Conservation (phyloP, 192 early-diverging fungal genomes). For the Umbelopsis ramanniana region DNA sequence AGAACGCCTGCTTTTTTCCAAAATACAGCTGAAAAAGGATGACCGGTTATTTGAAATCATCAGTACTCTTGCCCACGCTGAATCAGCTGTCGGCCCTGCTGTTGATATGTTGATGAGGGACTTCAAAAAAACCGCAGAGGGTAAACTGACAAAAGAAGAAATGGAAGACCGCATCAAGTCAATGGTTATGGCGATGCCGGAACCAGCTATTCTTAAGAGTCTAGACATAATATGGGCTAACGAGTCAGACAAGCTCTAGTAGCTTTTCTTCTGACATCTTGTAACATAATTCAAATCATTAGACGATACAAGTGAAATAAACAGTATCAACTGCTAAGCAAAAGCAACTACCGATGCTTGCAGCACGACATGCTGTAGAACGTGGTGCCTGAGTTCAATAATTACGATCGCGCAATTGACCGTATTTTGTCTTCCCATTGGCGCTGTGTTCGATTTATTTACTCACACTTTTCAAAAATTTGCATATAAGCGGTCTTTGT, state of each 20-base stretch:
- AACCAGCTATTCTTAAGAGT: slow-evolving; percentile 13
- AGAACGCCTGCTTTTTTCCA: slow-evolving; percentile 27
- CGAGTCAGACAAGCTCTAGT: slow-evolving; percentile 1
- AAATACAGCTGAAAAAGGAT: slow-evolving; percentile 22
- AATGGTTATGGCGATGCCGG: slow-evolving; percentile 28
- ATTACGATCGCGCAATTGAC: slow-evolving; percentile 5
- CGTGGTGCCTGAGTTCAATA: neutral
- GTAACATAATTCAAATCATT: neutral
- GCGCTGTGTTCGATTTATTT: slow-evolving; percentile 11
- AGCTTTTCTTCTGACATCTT: neutral
- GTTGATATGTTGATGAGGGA: slow-evolving; percentile 12
- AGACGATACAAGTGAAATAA: neutral
- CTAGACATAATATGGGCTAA: slow-evolving; percentile 9
- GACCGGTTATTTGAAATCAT: slow-evolving; percentile 22
- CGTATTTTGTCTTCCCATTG: neutral
- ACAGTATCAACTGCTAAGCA: neutral
- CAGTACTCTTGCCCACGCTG: slow-evolving; percentile 5
- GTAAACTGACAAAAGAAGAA: slow-evolving; percentile 14
- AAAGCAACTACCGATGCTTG: no score
- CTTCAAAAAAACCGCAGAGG: slow-evolving; percentile 17
- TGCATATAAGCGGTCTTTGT: neutral
- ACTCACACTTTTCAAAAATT: neutral
- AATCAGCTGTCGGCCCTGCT: slow-evolving; percentile 1
- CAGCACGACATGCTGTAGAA: no score
- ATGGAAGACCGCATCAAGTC: neutral